phyloP scores from a whole-genome alignment of 2,329 filamentous ascomycete genomes.

The Paradendryphiella salina region DNA sequence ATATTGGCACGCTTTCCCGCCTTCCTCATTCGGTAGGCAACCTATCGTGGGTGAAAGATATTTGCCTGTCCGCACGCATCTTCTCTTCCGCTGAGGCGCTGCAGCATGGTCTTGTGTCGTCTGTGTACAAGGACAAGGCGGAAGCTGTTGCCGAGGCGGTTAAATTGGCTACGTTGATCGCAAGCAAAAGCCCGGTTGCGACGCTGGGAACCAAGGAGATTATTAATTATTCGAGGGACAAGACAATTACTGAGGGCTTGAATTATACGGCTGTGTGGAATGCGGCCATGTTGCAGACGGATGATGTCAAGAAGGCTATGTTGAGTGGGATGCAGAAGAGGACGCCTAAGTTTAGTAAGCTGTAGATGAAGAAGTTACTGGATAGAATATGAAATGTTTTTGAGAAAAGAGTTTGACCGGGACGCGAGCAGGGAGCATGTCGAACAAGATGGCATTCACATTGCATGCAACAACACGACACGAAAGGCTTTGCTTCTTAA shows the following conservation, averaged over 20 bases:
- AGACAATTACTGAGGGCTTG: constrained; percentile 74
- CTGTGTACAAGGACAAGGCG: constrained; percentile 64
- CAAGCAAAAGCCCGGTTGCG: constrained; percentile 82
- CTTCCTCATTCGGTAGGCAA: constrained; percentile 74
- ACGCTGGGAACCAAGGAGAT: constrained; percentile 87
- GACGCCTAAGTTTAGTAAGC: constrained; percentile 81
- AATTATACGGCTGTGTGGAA: constrained; percentile 90
- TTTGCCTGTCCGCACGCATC: constrained; percentile 70
- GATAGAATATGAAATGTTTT: too few relatives aligned
- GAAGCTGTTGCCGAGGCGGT: constrained; percentile 65
- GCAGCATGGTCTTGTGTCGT: constrained; percentile 69
- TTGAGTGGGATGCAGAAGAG: constrained; percentile 76
- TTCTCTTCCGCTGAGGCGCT: constrained; percentile 72
- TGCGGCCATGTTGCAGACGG: constrained; percentile 75
- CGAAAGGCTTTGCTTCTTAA: neutral
- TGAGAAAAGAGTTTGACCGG: too few relatives aligned
- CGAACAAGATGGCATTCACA: neutral
- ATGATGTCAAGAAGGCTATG: constrained; percentile 74
- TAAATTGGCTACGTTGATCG: constrained; percentile 66
- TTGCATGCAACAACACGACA: neutral
- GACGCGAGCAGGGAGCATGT: too few relatives aligned
- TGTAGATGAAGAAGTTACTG: constrained; percentile 53
- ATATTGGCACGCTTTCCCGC: constrained; percentile 74
- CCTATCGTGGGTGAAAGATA: constrained; percentile 77
- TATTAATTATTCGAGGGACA: constrained; percentile 78